These are phyloP conservation scores for Penicillium nordicum DNA, from an alignment of 2,329 filamentous ascomycete species.

Conservation along the genomic window DNA sequence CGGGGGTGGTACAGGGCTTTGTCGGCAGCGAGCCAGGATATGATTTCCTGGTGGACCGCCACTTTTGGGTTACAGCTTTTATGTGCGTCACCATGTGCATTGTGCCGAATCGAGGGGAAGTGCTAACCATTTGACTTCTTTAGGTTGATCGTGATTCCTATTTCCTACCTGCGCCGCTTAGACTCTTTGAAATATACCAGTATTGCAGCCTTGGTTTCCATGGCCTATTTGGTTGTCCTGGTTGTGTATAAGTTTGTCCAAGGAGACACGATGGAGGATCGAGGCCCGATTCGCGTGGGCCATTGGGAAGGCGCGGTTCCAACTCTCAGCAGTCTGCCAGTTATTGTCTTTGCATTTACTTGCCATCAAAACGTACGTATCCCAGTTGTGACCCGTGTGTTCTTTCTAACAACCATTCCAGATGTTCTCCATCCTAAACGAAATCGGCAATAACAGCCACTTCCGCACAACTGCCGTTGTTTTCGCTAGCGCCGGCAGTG, in stretches of 20 bases:
- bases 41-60: constrained; percentile 77
- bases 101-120: neutral
- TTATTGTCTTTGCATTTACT: constrained; percentile 98
- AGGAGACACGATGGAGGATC: constrained; percentile 70
- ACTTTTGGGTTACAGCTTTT: constrained; percentile 97
- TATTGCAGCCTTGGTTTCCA: constrained; percentile 83
- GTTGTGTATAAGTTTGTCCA: constrained; percentile 87
- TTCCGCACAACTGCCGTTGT: constrained; percentile 76
- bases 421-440: constrained; percentile 99
- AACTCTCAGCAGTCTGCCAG: constrained; percentile 80
- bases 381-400: neutral
- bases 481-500: constrained; percentile 77
- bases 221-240: constrained; percentile 87
- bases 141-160: constrained; percentile 84
- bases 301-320: constrained; percentile 75
- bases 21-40: constrained; percentile 59
- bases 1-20: constrained; percentile 83
- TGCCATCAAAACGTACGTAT: constrained; percentile 87
- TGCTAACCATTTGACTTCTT: neutral
- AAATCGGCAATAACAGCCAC: constrained; percentile 81
- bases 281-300: constrained; percentile 71
- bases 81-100: constrained; percentile 55
- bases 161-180: constrained; percentile 84
- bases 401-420: constrained; percentile 37
- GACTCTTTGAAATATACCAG: constrained; percentile 98